Percentiles rank a stretch among this genome's conserved stretches.
phyloP scores from a whole-genome alignment of 352 stramenopile species.

The Pythium insidiosum region DNA sequence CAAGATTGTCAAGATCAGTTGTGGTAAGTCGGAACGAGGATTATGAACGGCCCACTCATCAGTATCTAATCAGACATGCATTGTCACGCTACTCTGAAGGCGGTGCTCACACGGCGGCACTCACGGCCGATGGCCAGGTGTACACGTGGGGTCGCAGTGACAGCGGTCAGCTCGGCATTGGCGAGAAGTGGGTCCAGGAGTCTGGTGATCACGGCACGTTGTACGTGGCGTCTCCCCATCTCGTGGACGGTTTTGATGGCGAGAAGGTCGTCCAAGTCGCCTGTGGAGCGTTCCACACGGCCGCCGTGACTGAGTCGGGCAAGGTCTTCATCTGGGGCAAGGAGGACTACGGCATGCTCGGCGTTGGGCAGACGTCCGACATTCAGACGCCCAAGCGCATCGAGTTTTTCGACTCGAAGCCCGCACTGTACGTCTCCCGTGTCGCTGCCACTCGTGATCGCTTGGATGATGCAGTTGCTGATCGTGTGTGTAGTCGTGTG shows the following conservation, averaged over 20 bases:
- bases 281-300: constrained; percentile 77
- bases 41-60: too few relatives aligned
- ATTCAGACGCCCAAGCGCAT: constrained; percentile 49
- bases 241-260: constrained; percentile 52
- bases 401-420: constrained; percentile 58
- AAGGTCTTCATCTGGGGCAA: constrained; percentile 79
- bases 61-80: too few relatives aligned
- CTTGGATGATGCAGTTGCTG: background rate
- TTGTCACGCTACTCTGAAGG: too few relatives aligned
- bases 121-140: constrained; percentile 63
- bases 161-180: constrained; percentile 68
- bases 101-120: constrained; percentile 61
- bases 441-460: background rate
- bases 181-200: constrained; percentile 51
- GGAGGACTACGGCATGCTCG: constrained; percentile 85
- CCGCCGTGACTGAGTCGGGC: constrained; percentile 59
- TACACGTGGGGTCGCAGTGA: constrained; percentile 76
- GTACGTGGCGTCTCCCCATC: constrained; percentile 42
- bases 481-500: constrained; percentile 33
- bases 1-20: constrained; percentile 70
- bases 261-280: constrained; percentile 77
- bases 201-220: constrained; percentile 51
- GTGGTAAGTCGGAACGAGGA: constrained; percentile 27
- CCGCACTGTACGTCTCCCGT: constrained; percentile 37
- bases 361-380: constrained; percentile 66